phyloP scores from a whole-genome alignment of 306 rosid genomes.

The Medicago ruthenica region DNA sequence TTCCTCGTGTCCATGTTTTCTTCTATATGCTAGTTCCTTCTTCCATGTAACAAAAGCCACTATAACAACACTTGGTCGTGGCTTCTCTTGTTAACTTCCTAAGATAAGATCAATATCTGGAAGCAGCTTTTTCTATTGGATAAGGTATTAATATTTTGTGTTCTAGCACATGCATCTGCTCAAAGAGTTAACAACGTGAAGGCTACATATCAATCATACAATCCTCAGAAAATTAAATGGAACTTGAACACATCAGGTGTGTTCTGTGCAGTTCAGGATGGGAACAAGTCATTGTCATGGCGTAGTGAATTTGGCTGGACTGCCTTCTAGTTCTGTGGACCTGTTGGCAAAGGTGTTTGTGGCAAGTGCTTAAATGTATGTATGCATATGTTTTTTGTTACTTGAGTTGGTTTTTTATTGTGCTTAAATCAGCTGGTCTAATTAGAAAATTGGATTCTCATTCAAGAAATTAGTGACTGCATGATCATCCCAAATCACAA shows the following conservation, averaged over 20 bases:
- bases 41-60: neutral
- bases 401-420: no score
- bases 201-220: neutral
- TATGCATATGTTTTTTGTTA: neutral
- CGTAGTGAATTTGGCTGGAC: neutral
- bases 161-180: neutral
- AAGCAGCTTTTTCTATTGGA: neutral
- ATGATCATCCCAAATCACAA: no score
- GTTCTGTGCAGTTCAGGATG: neutral
- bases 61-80: neutral
- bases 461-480: no score
- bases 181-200: neutral
- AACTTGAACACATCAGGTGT: neutral
- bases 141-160: neutral
- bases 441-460: no score
- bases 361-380: neutral
- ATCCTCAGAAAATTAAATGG: neutral
- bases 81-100: neutral
- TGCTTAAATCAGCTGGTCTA: no score
- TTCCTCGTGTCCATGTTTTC: neutral
- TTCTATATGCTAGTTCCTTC: no score
- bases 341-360: neutral
- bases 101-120: neutral
- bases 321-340: neutral
- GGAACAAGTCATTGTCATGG: neutral